phyloP scores from a whole-genome alignment of 2,329 filamentous ascomycete species.

The Pezicula rhizophila region DNA sequence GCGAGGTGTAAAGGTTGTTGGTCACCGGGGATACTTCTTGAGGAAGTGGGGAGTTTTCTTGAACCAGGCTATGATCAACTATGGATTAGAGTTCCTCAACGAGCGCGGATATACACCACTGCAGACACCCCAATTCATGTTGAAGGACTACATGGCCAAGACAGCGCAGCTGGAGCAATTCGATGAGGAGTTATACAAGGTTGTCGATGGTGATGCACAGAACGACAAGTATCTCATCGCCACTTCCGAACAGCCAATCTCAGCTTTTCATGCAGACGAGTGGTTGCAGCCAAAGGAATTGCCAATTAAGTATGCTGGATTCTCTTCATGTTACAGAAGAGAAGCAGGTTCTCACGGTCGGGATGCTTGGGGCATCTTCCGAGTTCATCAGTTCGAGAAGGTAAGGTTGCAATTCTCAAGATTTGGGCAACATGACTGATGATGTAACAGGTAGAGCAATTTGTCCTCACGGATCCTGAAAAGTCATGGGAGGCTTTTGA shows the following conservation, averaged over 20 bases:
- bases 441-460: conserved; percentile 62
- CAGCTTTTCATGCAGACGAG: conserved; percentile 85
- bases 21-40: conserved; percentile 90
- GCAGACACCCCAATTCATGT: conserved; percentile 90
- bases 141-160: conserved; percentile 93
- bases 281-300: conserved; percentile 83
- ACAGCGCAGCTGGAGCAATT: conserved; percentile 96
- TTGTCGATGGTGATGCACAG: conserved; percentile 77
- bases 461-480: conserved; percentile 75
- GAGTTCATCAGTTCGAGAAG: conserved; percentile 97
- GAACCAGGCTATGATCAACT: conserved; percentile 91
- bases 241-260: conserved; percentile 92
- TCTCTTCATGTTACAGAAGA: conserved; percentile 91
- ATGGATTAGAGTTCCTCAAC: conserved; percentile 83
- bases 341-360: conserved; percentile 88
- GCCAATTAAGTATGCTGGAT: conserved; percentile 86
- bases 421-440: conserved; percentile 10
- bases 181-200: conserved; percentile 97
- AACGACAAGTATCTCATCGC: conserved; percentile 78
- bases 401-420: conserved; percentile 32
- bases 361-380: conserved; percentile 97
- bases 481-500: conserved; percentile 92
- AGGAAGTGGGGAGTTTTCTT: conserved; percentile 85
- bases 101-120: conserved; percentile 75
- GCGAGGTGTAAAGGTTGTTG: conserved; percentile 87